phyloP scores from a whole-genome alignment of 805 yeast genomes.

The Naumovozyma castellii region DNA sequence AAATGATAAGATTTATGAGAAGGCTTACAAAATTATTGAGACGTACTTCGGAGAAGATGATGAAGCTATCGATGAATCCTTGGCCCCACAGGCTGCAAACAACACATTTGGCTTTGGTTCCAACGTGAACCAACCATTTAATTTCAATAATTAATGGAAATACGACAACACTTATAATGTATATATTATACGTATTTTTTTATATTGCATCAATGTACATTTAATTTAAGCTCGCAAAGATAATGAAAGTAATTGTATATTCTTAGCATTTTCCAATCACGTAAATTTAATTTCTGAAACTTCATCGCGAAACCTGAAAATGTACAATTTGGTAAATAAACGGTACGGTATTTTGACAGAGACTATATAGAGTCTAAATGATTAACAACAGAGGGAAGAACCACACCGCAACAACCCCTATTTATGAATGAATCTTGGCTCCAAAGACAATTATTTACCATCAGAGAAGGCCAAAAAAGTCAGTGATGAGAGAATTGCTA shows the following conservation, averaged over 20 bases:
- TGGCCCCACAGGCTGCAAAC: conserved; percentile 69
- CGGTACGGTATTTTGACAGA: too few species aligned
- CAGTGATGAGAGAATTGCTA: not conserved
- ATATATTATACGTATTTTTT: not conserved
- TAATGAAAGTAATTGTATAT: too few species aligned
- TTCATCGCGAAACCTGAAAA: not conserved
- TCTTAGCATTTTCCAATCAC: too few species aligned
- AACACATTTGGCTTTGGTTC: conserved; percentile 86
- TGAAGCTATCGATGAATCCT: conserved; percentile 58
- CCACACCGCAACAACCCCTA: too few species aligned
- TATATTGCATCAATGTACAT: not conserved
- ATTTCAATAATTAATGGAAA: conserved; percentile 16
- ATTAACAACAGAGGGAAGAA: too few species aligned
- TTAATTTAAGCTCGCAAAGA: too few species aligned
- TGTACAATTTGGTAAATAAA: not conserved
- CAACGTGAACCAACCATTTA: conserved; percentile 42
- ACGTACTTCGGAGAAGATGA: conserved; percentile 85
- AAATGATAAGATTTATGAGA: conserved; percentile 85
- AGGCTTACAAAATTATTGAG: conserved; percentile 83
- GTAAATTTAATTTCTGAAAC: too few species aligned
- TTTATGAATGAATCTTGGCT: not conserved
- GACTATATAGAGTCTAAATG: too few species aligned
- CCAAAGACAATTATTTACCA: not conserved
- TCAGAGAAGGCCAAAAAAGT: not conserved
- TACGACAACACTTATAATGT: conserved; percentile 1